Base-by-base conservation (phyloP, 257 asterid species). In the Craterostigma plantagineum region DNA sequence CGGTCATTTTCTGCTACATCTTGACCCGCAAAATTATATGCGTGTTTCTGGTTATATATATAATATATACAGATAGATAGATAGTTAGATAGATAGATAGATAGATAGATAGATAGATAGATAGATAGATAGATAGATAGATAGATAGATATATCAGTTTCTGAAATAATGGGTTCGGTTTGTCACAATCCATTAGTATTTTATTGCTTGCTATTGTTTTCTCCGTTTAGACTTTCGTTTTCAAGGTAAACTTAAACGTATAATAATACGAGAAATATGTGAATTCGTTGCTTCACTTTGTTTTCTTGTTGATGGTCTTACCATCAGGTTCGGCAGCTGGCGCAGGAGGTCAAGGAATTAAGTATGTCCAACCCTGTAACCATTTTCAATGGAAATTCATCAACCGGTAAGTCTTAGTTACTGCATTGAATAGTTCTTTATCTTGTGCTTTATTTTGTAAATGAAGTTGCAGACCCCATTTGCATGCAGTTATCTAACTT, bases 291-390 rank as follows among this genome's bases (percentile, higher is more conserved):
- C 41, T 48, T 34, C 8, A 14, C 27, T 48, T 48, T 63, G 42
- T 48, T 59, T 50, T 36, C 52, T 62, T 47, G 46, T 52, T 44
- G 57, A 51, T 58, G 47, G 38, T 48, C 39, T 63, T 16, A 23
- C 55, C 40, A 56, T 59, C 72, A 80, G 91, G 85, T 80, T 59
- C 85, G 81, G 36, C 76, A 72, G 52, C 63, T 80, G 64, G 93
- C 85, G 42, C 73, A 66, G 57, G 91, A 80, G 57, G 70, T 80
- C 61, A 76, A 73, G 76, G 85, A 80, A 49, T 51, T 80, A 55
- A 76, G 85, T 64, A 43, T 70, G 49, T 76, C 93, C 43, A 76
- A 55, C 53, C 91, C 85, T 8, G 63, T 76, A 49, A 68, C 91
- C 48, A 70, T 80, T 50, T 70, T 65, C 52, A 72, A 76, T 16